Conservation (phyloP, 257 asterid genomes). For the Capsicum rhomboideum region DNA sequence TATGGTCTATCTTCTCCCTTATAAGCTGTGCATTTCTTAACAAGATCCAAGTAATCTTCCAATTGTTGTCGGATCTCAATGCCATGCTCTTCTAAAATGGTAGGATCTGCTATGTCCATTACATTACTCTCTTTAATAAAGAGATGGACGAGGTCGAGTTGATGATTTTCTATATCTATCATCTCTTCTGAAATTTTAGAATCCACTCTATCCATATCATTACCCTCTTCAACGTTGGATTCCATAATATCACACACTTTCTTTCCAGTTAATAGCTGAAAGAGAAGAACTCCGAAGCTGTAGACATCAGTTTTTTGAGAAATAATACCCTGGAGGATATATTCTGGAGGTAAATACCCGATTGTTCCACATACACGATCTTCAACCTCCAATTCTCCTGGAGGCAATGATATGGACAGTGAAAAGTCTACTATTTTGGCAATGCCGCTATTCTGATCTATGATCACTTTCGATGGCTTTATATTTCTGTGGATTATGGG, state of each 20-base stretch:
- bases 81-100: neutral
- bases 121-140: neutral
- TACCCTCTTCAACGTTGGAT: no score
- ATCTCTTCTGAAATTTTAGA: no score
- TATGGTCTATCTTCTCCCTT: neutral
- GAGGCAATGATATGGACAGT: slow-evolving; percentile 4
- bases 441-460: neutral
- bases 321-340: neutral
- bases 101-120: neutral
- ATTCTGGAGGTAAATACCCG: neutral
- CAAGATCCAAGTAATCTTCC: neutral
- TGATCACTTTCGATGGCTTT: neutral
- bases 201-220: no score
- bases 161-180: no score
- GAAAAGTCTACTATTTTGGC: slow-evolving; percentile 4
- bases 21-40: neutral
- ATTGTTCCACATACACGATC: neutral
- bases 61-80: neutral
- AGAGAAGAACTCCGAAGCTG: neutral
- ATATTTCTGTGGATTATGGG: slow-evolving; percentile 1
- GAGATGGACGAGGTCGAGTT: neutral
- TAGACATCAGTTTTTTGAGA: neutral
- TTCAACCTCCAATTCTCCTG: neutral
- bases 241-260: neutral
- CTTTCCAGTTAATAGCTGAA: neutral